These are phyloP conservation scores for Omphalea diandra DNA, from an alignment of 441 rosid genomes.

Conservation along the genomic window DNA sequence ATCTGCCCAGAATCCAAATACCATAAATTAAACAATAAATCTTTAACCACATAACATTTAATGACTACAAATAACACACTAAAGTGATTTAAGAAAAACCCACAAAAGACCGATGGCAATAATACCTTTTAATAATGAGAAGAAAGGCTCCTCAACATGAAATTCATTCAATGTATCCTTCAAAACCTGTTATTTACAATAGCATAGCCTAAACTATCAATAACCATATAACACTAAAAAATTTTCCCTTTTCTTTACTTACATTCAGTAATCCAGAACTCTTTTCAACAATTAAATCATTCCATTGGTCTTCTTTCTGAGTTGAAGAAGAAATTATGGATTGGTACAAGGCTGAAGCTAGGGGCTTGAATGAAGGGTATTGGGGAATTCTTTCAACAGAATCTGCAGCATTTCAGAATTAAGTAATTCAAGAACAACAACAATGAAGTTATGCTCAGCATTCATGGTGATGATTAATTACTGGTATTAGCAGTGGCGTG, in stretches of 20 bases:
- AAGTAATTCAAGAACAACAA: not conserved
- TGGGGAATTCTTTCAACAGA: conserved; percentile 41
- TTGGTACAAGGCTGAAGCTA: conserved; percentile 49
- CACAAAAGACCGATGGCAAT: not conserved
- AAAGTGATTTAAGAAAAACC: not conserved
- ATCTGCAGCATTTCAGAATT: conserved; percentile 19
- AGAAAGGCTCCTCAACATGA: conserved; percentile 63
- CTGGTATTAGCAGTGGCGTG: conserved; percentile 18
- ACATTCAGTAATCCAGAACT: conserved; percentile 48
- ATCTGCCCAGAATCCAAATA: conserved; percentile 40
- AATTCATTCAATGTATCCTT: conserved; percentile 39
- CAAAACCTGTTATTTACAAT: conserved; percentile 33
- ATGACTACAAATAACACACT: conserved; percentile 4
- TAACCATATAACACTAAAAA: not conserved
- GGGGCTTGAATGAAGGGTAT: conserved; percentile 53
- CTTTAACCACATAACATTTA: not conserved
- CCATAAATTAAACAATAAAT: conserved; percentile 1
- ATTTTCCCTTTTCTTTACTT: conserved; percentile 2
- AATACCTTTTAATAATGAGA: conserved; percentile 58
- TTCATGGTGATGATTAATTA: not conserved
- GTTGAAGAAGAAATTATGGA: conserved; percentile 37
- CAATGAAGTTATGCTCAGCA: not conserved
- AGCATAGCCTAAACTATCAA: not conserved
- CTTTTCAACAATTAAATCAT: conserved; percentile 34
- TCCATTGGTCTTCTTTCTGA: conserved; percentile 48